Evolutionary conservation across 305 asterid species (phyloP).

Genomic region (Ajuga reptans): DNA sequence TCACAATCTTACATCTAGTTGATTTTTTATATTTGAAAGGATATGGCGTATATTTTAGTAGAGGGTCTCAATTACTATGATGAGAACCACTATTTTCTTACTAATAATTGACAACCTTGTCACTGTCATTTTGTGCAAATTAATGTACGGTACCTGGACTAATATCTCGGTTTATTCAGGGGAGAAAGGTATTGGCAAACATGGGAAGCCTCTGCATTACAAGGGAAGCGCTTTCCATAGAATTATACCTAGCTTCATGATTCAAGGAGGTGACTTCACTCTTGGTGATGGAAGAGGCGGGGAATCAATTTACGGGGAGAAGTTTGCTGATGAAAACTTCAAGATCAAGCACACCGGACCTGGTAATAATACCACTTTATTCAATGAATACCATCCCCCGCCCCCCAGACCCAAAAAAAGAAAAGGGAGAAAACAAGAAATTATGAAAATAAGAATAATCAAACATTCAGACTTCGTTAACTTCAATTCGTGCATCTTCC

Average conservation of each 20-base stretch:
- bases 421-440: too few relatives aligned
- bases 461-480: background rate
- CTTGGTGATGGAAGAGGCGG: slow-evolving; percentile 98
- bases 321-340: slow-evolving; percentile 90
- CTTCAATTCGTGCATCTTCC: background rate
- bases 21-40: background rate
- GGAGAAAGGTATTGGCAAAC: slow-evolving; percentile 19
- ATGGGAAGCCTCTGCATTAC: slow-evolving; percentile 61
- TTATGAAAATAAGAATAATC: background rate
- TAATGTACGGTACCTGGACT: background rate
- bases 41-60: background rate
- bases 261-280: slow-evolving; percentile 98
- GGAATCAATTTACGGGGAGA: slow-evolving; percentile 85
- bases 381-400: too few relatives aligned
- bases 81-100: background rate
- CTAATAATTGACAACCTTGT: background rate
- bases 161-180: slow-evolving; percentile 14
- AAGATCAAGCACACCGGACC: slow-evolving; percentile 93
- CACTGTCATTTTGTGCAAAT: background rate
- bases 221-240: slow-evolving; percentile 88
- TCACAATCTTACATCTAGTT: background rate
- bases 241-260: slow-evolving; percentile 94
- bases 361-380: too few relatives aligned
- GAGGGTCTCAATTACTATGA: background rate
- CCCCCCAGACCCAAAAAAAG: too few relatives aligned